Percentiles rank a stretch among this genome's conserved stretches.
These are phyloP conservation scores for Phytophthora idaei DNA, from an alignment of 352 stramenopile genomes.

Conservation along the genomic window DNA sequence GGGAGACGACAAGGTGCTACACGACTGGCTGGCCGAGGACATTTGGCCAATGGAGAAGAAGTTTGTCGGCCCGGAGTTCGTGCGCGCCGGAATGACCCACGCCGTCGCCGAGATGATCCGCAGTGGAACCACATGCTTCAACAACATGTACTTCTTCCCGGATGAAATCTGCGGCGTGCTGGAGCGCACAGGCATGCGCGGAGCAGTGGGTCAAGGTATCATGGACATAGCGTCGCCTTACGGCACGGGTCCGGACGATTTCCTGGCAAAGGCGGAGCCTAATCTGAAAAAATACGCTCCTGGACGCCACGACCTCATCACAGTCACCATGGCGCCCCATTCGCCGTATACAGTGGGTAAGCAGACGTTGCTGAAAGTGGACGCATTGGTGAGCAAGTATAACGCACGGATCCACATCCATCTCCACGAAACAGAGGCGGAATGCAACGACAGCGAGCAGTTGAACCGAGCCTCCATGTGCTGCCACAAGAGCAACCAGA, in stretches of 20 bases:
- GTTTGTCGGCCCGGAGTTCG: constrained; percentile 76
- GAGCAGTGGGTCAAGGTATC: constrained; percentile 65
- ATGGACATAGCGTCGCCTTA: constrained; percentile 82
- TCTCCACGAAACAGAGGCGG: constrained; percentile 83
- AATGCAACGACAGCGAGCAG: constrained; percentile 81
- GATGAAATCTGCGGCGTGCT: constrained; percentile 58
- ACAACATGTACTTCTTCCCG: constrained; percentile 93
- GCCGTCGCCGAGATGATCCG: constrained; percentile 88
- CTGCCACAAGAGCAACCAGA: constrained; percentile 80
- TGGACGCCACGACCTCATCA: constrained; percentile 59
- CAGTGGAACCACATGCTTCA: constrained; percentile 88
- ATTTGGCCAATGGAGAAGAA: constrained; percentile 87
- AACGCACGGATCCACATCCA: constrained; percentile 86
- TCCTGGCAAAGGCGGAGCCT: constrained; percentile 69
- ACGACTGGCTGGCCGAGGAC: constrained; percentile 82
- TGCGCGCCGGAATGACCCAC: constrained; percentile 74
- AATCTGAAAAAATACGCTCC: constrained; percentile 67
- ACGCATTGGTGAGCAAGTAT: constrained; percentile 50
- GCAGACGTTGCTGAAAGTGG: constrained; percentile 46
- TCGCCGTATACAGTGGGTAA: constrained; percentile 88
- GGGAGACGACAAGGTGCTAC: constrained; percentile 85
- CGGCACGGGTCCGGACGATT: constrained; percentile 59
- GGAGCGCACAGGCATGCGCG: constrained; percentile 71
- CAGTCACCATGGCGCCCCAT: constrained; percentile 73
- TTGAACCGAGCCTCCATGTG: constrained; percentile 71